Percentiles rank a stretch among this genome's conserved stretches.
phyloP scores from a whole-genome alignment of 495 filamentous ascomycete genomes.

The Penicillium ucsense region DNA sequence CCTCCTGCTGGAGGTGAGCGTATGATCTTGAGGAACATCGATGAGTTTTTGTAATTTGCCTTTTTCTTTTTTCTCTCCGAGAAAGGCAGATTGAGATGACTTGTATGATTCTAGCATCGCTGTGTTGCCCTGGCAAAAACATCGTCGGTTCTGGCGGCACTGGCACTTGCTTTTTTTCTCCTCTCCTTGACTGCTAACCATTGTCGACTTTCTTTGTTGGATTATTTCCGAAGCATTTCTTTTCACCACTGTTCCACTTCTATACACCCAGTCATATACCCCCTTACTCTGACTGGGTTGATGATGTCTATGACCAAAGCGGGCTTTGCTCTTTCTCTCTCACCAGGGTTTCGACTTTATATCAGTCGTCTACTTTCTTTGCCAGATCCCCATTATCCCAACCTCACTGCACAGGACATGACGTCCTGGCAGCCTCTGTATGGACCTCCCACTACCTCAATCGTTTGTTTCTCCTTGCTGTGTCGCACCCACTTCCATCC shows the following conservation, averaged over 20 bases:
- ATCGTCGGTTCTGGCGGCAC: no score
- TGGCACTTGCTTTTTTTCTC: background rate
- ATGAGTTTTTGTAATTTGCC: conserved; percentile 37
- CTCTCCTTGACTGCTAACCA: conserved; percentile 12
- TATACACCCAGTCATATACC: conserved; percentile 15
- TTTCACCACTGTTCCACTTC: conserved; percentile 7
- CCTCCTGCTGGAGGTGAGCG: conserved; percentile 37
- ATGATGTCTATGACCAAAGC: conserved; percentile 38
- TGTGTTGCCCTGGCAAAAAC: no score
- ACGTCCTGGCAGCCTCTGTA: no score
- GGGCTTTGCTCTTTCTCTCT: conserved; percentile 33
- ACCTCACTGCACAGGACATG: no score
- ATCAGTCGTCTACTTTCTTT: no score
- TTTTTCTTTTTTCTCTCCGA: no score
- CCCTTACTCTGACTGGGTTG: conserved; percentile 14
- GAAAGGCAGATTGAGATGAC: conserved; percentile 17
- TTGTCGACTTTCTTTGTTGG: background rate
- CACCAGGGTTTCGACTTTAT: no score
- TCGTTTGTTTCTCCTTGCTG: no score
- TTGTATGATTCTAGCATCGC: conserved; percentile 21
- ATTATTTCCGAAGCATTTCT: background rate
- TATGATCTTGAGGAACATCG: conserved; percentile 44
- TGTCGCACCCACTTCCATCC: no score
- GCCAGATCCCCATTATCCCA: no score
- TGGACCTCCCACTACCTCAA: no score